These are phyloP conservation scores for Boletus rubropictus DNA, from an alignment of 768 basidiomycete genomes.

Conservation along the genomic window DNA sequence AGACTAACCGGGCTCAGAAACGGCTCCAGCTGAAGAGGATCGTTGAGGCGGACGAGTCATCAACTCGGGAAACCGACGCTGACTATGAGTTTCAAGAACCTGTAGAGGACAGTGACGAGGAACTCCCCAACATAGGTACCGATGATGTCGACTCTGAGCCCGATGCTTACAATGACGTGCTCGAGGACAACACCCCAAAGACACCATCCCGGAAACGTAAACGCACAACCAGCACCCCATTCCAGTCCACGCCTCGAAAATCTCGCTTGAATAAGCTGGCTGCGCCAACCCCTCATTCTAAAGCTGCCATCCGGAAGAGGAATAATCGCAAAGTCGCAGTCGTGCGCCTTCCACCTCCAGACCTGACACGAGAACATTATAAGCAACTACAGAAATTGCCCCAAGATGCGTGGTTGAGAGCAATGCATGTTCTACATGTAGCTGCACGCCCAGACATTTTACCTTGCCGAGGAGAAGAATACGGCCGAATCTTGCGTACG, in stretches of 20 bases:
- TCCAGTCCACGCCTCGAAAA: constrained; percentile 34
- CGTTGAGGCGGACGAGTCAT: constrained; percentile 22
- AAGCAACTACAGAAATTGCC: constrained; percentile 50
- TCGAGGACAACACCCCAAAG: constrained; percentile 32
- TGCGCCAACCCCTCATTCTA: constrained; percentile 72
- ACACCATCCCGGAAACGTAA: constrained; percentile 57
- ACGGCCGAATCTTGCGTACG: constrained; percentile 61
- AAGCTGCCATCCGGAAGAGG: constrained; percentile 54
- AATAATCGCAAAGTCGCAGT: constrained; percentile 24
- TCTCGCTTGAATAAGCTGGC: constrained; percentile 38
- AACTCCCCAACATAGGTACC: constrained; percentile 11
- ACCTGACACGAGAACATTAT: constrained; percentile 31
- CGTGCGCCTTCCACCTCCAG: constrained; percentile 33
- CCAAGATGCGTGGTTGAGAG: constrained; percentile 75
- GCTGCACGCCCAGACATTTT: constrained; percentile 85
- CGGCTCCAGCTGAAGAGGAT: constrained; percentile 17
- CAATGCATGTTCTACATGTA: constrained; percentile 90
- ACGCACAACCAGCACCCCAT: constrained; percentile 26
- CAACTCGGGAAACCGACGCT: constrained; percentile 13
- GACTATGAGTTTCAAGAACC: constrained; percentile 23
- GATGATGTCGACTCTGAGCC: constrained; percentile 25
- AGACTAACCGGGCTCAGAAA: constrained; percentile 12
- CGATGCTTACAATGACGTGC: constrained; percentile 22
- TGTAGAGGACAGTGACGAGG: constrained; percentile 14
- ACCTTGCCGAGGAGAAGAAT: constrained; percentile 87